Base-by-base conservation (phyloP, 805 yeast species). In the Grigorovia jiainica region DNA sequence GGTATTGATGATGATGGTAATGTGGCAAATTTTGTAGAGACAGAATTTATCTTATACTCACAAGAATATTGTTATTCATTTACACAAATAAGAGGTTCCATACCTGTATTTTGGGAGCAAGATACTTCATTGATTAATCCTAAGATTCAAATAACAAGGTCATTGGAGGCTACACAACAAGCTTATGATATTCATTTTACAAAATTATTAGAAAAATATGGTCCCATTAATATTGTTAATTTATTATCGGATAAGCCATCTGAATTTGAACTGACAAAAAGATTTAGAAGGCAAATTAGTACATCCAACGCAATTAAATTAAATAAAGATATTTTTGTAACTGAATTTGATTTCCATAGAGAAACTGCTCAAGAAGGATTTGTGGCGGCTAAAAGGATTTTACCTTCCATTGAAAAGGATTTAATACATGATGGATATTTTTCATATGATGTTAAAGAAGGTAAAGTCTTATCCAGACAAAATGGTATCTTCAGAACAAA, bases 71-170 rank as follows among this genome's bases (percentile, higher is more conserved):
- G 75, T 69, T 87, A 77, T 57, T 76, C 97, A 2, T 89, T 79
- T 61, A 76, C 82, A 1, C 95, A 87, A 61, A 76, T 92, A 8
- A 71, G 99, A 55, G 99, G 99, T 4, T 82, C 95, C 13, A 87
- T 92, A 3, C 98, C 99, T 0, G 71, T 90, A 1, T 92, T 92
- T 57, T 92, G 98, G 98, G 98, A 92, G 58, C 98, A 92, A 61
- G 97, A 90, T 53, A 78, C 92, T 3, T 82, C 94, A 2, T 65
- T 90, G 45, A 76, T 90, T 20, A 79, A 84, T 48, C 95, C 96
- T 16, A 92, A 89, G 55, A 86, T 90, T 39, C 81, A 80, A 36
- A 72, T 92, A 9, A 87, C 96, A 0, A 72, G 98, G 53, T 84
- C 95, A 2, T 63, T 75, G 30, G 97, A 87, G 49, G 97, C 97